Evolutionary conservation across 345 rosid genomes (phyloP).

Genomic region (Arabidopsis thaliana): DNA sequence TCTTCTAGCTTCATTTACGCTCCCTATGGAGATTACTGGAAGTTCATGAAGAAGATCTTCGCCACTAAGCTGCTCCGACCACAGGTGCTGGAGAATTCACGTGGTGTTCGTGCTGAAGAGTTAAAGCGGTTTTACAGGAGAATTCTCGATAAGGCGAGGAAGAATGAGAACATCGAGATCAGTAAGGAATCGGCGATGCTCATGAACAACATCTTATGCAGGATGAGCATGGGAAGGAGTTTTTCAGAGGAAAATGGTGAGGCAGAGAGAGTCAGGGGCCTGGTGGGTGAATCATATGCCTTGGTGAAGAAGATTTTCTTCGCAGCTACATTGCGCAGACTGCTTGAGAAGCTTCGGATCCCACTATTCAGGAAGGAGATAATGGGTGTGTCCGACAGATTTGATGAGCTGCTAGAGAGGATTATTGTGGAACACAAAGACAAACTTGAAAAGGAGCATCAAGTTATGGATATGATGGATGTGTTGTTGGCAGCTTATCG

Average conservation of each 20-base stretch:
- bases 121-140: constrained; percentile 17
- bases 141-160: constrained; percentile 19
- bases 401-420: constrained; percentile 57
- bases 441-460: constrained; percentile 28
- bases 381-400: constrained; percentile 52
- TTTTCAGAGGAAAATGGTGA: constrained; percentile 29
- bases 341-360: constrained; percentile 8
- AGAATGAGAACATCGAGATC: constrained; percentile 24
- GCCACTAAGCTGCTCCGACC: constrained; percentile 33
- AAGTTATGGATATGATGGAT: constrained; percentile 36
- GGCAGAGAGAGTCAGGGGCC: constrained; percentile 15
- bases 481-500: too few relatives aligned
- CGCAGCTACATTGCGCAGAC: constrained; percentile 5
- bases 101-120: constrained; percentile 29
- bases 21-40: constrained; percentile 38
- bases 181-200: constrained; percentile 16
- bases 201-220: constrained; percentile 27
- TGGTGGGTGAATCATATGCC: not conserved
- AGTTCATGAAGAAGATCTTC: constrained; percentile 38
- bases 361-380: constrained; percentile 58
- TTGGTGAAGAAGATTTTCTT: constrained; percentile 5
- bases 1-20: constrained; percentile 9
- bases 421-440: constrained; percentile 57
- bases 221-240: constrained; percentile 51
- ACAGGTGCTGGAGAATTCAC: constrained; percentile 20